Evolutionary conservation across 202 grass and related monocot species (phyloP).

Genomic region (Bolboschoenoplectus hybrid): DNA sequence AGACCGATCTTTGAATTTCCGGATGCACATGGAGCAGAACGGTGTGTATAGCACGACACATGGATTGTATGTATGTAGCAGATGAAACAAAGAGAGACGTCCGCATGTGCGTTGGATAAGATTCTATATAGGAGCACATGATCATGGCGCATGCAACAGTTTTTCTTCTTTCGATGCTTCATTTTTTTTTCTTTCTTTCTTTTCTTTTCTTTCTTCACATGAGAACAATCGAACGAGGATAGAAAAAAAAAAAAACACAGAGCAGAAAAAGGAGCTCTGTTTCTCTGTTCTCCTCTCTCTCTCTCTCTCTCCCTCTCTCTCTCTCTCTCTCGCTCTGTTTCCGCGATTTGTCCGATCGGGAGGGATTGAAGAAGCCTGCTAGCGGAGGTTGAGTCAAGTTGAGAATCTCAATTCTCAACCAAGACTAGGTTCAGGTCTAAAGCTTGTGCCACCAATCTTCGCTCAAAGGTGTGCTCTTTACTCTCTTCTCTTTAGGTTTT

Average conservation of each 20-base stretch:
- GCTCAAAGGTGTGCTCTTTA: conserved; percentile 11
- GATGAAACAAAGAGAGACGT: neutral
- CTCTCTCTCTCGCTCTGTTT: conserved; percentile 13
- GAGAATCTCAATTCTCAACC: neutral
- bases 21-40: neutral
- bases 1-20: neutral
- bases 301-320: conserved; percentile 23
- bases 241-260: neutral
- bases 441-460: conserved; percentile 13
- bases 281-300: conserved; percentile 4
- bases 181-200: too few species aligned
- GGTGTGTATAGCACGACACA: neutral
- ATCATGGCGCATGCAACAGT: conserved; percentile 13
- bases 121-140: conserved; percentile 22
- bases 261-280: conserved; percentile 34
- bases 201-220: conserved; percentile 31
- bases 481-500: conserved; percentile 19
- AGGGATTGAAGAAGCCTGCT: conserved; percentile 28
- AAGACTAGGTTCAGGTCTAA: conserved; percentile 18
- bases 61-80: neutral
- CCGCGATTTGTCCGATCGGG: conserved; percentile 28
- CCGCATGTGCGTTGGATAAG: neutral
- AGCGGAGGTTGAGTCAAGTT: neutral
- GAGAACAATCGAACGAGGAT: conserved; percentile 37
- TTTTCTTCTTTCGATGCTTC: conserved; percentile 17